Evolutionary conservation across 495 filamentous ascomycete genomes (phyloP), one percentile per base, ranked within the genome.

Genomic region (Podospora didyma): DNA sequence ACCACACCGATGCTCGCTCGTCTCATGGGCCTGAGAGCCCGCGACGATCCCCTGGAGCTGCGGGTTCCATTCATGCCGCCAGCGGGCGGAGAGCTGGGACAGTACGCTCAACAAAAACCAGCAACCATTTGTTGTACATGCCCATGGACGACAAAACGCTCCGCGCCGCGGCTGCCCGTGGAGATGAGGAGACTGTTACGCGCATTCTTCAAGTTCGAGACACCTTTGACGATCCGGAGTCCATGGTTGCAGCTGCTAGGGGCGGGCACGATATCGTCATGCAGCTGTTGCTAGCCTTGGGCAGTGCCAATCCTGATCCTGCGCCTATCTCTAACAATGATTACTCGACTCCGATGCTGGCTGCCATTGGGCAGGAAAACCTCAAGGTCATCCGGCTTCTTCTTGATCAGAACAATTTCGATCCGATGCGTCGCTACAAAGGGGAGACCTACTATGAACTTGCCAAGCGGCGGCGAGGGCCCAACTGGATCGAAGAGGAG

Each of bases 341-440:
- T 53, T 76, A 88, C 59, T 87, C 87, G 58, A 97, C 93, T 0
- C 95, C 95, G 2, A 96, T 98, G 82, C 80, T 96, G 26, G 90
- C 90, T 35, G 90, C 94, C 2, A 96, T 98, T 53, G 94, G 94
- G 9, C 85, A 92, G 53, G 92, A 92, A 11, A 94, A 95, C 66
- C 76, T 89, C 23, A 86, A 86, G 46, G 88, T 96, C 37, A 82
- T 98, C 35, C 78, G 86, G 46, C 79, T 96, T 10, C 79, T 98
- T 5, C 77, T 97, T 2, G 83, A 85, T 53, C 89, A 93, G 56
- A 82, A 83, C 24, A 77, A 81, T 5, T 94, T 96, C 59, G 83
- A 96, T 58, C 90, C 92, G 3, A 89, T 87, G 7, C 80, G 84
- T 10, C 82, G 85, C 1, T 81, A 79, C 63, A 81, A 80, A 51